These are phyloP conservation scores for Hypoxylon sp. DNA, from an alignment of 2,329 filamentous ascomycete species.

Conservation along the genomic window DNA sequence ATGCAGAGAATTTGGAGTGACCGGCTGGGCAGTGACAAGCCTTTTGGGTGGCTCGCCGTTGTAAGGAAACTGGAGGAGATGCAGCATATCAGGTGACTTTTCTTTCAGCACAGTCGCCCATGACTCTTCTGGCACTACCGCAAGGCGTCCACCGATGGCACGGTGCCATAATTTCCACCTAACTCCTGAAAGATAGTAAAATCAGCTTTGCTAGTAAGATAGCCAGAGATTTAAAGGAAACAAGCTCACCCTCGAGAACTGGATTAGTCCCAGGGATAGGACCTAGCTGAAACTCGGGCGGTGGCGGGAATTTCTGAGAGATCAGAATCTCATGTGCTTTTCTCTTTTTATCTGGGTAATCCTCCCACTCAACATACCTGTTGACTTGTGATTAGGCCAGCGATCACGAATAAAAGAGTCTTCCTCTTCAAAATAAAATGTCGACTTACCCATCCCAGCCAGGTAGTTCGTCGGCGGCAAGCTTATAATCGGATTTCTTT, in stretches of 20 bases:
- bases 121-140: slow-evolving; percentile 68
- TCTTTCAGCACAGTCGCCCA: slow-evolving; percentile 70
- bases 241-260: slow-evolving; percentile 64
- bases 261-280: slow-evolving; percentile 71
- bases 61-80: slow-evolving; percentile 74
- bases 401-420: neutral
- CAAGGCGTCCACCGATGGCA: slow-evolving; percentile 64
- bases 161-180: slow-evolving; percentile 73
- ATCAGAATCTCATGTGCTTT: slow-evolving; percentile 69
- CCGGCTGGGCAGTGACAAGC: slow-evolving; percentile 66
- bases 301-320: slow-evolving; percentile 65
- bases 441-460: slow-evolving; percentile 46
- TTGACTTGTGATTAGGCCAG: neutral
- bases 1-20: slow-evolving; percentile 72
- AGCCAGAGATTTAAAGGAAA: neutral
- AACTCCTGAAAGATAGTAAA: slow-evolving; percentile 33
- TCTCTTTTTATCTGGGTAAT: slow-evolving; percentile 76
- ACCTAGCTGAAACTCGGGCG: slow-evolving; percentile 69
- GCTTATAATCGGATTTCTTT: slow-evolving; percentile 38
- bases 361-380: slow-evolving; percentile 78
- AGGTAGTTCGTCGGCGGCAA: slow-evolving; percentile 45
- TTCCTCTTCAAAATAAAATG: neutral
- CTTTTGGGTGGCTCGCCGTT: slow-evolving; percentile 74
- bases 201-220: neutral
- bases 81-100: slow-evolving; percentile 73